A percentile compares a stretch with the other conserved stretches of the same genome.
These are phyloP conservation scores for Irpex lacteus DNA, from an alignment of 1,284 basidiomycete genomes.

Conservation along the genomic window DNA sequence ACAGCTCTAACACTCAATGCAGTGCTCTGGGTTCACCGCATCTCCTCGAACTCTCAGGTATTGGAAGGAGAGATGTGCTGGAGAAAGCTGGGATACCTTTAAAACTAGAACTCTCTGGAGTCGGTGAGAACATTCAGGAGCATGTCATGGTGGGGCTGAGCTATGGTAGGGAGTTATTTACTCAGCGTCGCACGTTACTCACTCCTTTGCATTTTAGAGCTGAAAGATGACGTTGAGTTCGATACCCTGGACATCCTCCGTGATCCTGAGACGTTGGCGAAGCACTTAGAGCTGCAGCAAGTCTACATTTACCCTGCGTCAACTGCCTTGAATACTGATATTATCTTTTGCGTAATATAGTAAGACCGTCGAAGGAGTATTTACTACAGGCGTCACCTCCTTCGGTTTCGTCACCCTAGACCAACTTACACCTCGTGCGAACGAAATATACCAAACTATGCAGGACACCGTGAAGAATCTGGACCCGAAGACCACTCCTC, in stretches of 20 bases:
- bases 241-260: conserved; percentile 28
- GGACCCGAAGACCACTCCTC: conserved; percentile 18
- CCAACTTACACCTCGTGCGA: conserved; percentile 14
- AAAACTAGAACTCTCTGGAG: conserved; percentile 38
- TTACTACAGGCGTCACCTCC: conserved; percentile 20
- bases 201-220: conserved; percentile 14
- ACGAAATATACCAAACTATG: conserved; percentile 18
- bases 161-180: conserved; percentile 18
- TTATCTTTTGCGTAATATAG: conserved; percentile 9
- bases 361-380: conserved; percentile 19
- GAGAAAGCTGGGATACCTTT: conserved; percentile 32
- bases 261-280: conserved; percentile 21
- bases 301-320: background rate
- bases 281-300: conserved; percentile 28
- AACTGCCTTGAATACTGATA: no score
- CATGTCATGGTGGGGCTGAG: conserved; percentile 28
- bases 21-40: conserved; percentile 38
- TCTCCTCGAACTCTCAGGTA: conserved; percentile 45
- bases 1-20: background rate
- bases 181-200: background rate
- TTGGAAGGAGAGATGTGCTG: conserved; percentile 37
- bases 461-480: conserved; percentile 17
- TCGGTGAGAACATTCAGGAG: conserved; percentile 47
- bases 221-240: conserved; percentile 22
- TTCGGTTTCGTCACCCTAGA: conserved; percentile 21